phyloP scores from a whole-genome alignment of 495 filamentous ascomycete species.

The Opeltia flavorubescens region DNA sequence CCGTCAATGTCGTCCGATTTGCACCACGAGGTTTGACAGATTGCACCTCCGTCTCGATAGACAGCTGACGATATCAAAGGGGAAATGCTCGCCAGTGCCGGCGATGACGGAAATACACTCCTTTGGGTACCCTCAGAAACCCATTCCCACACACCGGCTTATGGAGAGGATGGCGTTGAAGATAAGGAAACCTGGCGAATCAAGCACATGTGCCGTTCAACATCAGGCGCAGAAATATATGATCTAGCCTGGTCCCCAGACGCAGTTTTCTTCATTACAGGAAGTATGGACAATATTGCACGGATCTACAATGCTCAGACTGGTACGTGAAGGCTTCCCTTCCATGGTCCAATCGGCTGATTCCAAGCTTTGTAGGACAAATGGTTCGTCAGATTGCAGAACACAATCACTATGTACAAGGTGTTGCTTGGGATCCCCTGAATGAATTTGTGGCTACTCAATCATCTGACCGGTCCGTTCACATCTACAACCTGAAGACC shows the following conservation, averaged over 20 bases:
- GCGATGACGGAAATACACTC: constrained; percentile 93
- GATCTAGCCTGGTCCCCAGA: constrained; percentile 98
- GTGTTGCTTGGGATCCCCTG: constrained; percentile 94
- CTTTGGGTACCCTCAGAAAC: constrained; percentile 85
- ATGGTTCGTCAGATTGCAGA: constrained; percentile 94
- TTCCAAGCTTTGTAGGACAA: constrained; percentile 41
- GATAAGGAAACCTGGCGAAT: constrained; percentile 96
- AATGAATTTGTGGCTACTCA: constrained; percentile 98
- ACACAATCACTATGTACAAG: constrained; percentile 98
- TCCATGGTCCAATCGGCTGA: constrained; percentile 6
- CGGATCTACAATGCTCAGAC: constrained; percentile 92
- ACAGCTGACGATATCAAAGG: constrained; percentile 33
- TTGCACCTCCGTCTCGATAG: not conserved
- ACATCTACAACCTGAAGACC: constrained; percentile 90
- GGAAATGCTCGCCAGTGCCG: constrained; percentile 85
- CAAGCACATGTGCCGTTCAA: constrained; percentile 92
- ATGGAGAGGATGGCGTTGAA: constrained; percentile 74
- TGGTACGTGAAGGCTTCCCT: constrained; percentile 38
- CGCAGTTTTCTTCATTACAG: constrained; percentile 90
- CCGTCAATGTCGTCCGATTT: constrained; percentile 96
- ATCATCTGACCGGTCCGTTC: constrained; percentile 92
- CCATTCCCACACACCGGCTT: constrained; percentile 41
- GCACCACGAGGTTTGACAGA: constrained; percentile 69
- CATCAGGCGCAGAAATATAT: constrained; percentile 82
- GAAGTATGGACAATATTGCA: constrained; percentile 98